Base-by-base conservation (phyloP, 768 basidiomycete species). In the Tephrocybe sp. region DNA sequence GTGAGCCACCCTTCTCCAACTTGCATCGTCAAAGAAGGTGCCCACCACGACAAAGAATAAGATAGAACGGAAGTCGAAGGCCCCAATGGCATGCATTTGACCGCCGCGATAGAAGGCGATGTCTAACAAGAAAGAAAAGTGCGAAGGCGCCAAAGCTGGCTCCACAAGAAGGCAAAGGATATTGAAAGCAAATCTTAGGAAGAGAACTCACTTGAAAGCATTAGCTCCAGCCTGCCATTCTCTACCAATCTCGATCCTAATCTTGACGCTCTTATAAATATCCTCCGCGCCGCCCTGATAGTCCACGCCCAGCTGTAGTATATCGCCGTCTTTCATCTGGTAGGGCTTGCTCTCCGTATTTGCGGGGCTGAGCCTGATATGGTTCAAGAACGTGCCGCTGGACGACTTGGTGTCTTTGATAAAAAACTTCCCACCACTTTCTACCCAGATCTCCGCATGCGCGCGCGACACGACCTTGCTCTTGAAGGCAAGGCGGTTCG, bases 281-380 rank as follows among this genome's bases (percentile, higher is more conserved):
- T 98, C 95, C 73, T 98, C 94, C 6, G 90, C 84, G 0, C 96
- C 96, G 5, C 96, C 96, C 68, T 98, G 95, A 70, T 97, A 99
- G 66, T 98, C 95, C 23, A 98, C 93, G 2, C 96, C 95, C 0
- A 98, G 83, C 70, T 98, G 96, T 17, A 98, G 70, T 24, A 98
- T 80, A 71, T 98, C 95, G 1, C 96, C 96, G 55, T 98, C 95
- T 70, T 89, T 92, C 60, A 98, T 75, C 55, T 81, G 81, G 53
- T 78, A 85, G 0, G 92, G 81, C 33, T 84, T 73, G 4, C 85
- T 88, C 65, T 96, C 95, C 6, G 82, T 79, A 42, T 88, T 88
- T 10, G 95, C 93, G 0, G 86, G 76, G 32, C 85, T 85, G n/a
- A 98, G 77, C 40, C 95, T 72, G 48, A 95, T 84, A 65, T 98